A percentile compares a stretch with the other conserved stretches of the same genome.
These are phyloP conservation scores for Cicer arietinum DNA, from an alignment of 306 rosid species.

Conservation along the genomic window DNA sequence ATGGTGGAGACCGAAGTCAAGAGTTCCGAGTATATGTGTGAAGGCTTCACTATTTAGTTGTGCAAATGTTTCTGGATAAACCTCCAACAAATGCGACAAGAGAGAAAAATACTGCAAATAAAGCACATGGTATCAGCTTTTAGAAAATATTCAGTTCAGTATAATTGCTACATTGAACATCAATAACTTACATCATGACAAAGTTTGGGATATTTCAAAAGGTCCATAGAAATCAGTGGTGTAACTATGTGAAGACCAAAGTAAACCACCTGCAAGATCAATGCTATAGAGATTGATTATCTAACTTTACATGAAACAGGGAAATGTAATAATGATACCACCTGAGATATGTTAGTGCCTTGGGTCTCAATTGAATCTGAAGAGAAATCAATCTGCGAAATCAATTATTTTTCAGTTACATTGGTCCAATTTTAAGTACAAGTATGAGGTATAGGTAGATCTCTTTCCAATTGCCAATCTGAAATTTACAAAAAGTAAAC, in stretches of 20 bases:
- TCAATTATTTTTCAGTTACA: slow-evolving; percentile 42
- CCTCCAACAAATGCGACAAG: slow-evolving; percentile 88
- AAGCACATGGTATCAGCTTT: slow-evolving; percentile 46
- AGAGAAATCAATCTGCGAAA: slow-evolving; percentile 88
- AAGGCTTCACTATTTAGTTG: slow-evolving; percentile 75
- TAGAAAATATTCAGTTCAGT: slow-evolving; percentile 27
- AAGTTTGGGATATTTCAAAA: slow-evolving; percentile 91
- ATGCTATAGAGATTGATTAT: slow-evolving; percentile 43
- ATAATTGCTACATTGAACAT: slow-evolving; percentile 32
- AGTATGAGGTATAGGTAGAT: slow-evolving; percentile 36
- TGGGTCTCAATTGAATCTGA: slow-evolving; percentile 75
- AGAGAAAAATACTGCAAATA: slow-evolving; percentile 87
- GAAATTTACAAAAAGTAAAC: slow-evolving; percentile 22
- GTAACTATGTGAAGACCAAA: slow-evolving; percentile 91
- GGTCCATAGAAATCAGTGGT: slow-evolving; percentile 86
- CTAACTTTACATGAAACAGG: slow-evolving; percentile 28
- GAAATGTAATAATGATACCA: slow-evolving; percentile 43
- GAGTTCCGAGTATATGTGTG: slow-evolving; percentile 80
- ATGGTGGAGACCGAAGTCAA: slow-evolving; percentile 88
- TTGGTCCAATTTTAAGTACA: slow-evolving; percentile 27
- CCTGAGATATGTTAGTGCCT: slow-evolving; percentile 92
- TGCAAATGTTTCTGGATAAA: slow-evolving; percentile 94
- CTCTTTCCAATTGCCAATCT: slow-evolving; percentile 35
- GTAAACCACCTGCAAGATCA: slow-evolving; percentile 81
- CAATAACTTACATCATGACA: slow-evolving; percentile 83